phyloP scores from a whole-genome alignment of 352 stramenopile genomes.

The Saprolegnia parasitica region DNA sequence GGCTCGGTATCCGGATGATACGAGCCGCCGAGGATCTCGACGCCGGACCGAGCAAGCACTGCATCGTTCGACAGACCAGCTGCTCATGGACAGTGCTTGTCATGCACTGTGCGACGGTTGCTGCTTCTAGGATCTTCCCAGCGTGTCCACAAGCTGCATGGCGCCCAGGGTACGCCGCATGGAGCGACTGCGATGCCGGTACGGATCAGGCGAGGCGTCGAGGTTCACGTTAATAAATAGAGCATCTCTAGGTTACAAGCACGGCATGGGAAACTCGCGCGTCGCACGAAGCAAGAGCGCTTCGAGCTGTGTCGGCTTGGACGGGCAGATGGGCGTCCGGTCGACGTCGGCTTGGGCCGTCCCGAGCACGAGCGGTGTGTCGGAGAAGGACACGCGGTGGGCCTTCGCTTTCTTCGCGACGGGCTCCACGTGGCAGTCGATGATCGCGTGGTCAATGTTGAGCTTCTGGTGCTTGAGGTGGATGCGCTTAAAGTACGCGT shows the following conservation, averaged over 20 bases:
- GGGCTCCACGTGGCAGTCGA: constrained; percentile 35
- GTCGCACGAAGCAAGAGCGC: constrained; percentile 75
- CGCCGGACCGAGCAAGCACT: too few species aligned
- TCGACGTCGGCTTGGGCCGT: constrained; percentile 68
- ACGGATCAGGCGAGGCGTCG: too few species aligned
- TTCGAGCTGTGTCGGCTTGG: constrained; percentile 75
- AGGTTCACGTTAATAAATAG: constrained; percentile 23
- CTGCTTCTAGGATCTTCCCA: not conserved
- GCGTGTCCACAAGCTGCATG: not conserved
- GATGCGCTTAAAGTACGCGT: constrained; percentile 86
- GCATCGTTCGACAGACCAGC: too few species aligned
- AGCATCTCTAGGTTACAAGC: constrained; percentile 40
- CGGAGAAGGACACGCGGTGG: constrained; percentile 60
- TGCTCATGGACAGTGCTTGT: too few species aligned
- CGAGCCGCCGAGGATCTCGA: not conserved
- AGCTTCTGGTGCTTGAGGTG: constrained; percentile 82
- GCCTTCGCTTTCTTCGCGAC: constrained; percentile 27
- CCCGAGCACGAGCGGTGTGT: constrained; percentile 57
- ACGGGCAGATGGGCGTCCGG: constrained; percentile 74
- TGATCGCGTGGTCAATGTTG: constrained; percentile 80
- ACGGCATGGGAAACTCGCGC: constrained; percentile 73
- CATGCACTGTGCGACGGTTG: too few species aligned
- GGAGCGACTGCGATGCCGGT: too few species aligned
- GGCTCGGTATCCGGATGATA: not conserved
- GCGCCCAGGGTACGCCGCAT: not conserved